Percentiles rank a stretch among this genome's conserved stretches.
Evolutionary conservation across 1,284 basidiomycete species (phyloP).

Genomic region (Leccinum subfulvum): DNA sequence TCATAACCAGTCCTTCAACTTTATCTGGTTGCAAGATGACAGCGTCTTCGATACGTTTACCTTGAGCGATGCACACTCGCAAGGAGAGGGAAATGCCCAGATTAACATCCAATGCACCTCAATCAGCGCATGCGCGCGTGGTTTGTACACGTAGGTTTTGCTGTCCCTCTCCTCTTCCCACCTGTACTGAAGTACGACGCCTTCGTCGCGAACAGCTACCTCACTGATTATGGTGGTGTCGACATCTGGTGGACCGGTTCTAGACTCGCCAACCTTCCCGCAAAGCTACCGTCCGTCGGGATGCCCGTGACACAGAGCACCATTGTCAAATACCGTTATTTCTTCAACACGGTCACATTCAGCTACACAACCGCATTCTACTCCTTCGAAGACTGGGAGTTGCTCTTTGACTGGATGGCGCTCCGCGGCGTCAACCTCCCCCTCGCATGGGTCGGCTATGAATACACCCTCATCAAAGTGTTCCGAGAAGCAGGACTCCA

Average conservation of each 20-base stretch:
- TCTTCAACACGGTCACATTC: conserved; percentile 47
- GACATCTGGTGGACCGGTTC: conserved; percentile 48
- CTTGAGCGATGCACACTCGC: conserved; percentile 19
- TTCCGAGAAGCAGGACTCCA: conserved; percentile 40
- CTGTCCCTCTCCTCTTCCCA: neutral
- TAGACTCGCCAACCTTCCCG: conserved; percentile 34
- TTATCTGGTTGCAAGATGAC: conserved; percentile 14
- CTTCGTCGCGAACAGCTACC: conserved; percentile 30
- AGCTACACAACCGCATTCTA: conserved; percentile 44
- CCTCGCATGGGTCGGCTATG: conserved; percentile 44
- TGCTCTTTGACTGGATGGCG: conserved; percentile 45
- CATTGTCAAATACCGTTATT: conserved; percentile 40
- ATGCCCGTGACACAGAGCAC: conserved; percentile 32
- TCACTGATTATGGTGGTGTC: conserved; percentile 37
- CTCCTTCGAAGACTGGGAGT: conserved; percentile 41
- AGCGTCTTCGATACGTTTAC: conserved; percentile 24
- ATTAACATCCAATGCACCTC: conserved; percentile 27
- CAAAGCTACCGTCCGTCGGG: conserved; percentile 34
- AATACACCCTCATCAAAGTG: conserved; percentile 38
- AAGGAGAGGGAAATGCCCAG: neutral
- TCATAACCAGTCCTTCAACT: conserved; percentile 24
- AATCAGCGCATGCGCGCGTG: conserved; percentile 20
- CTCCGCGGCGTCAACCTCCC: conserved; percentile 19
- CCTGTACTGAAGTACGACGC: neutral
- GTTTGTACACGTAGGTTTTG: neutral